phyloP scores from a whole-genome alignment of 1,284 basidiomycete species.

The Entoloma clypeatum region DNA sequence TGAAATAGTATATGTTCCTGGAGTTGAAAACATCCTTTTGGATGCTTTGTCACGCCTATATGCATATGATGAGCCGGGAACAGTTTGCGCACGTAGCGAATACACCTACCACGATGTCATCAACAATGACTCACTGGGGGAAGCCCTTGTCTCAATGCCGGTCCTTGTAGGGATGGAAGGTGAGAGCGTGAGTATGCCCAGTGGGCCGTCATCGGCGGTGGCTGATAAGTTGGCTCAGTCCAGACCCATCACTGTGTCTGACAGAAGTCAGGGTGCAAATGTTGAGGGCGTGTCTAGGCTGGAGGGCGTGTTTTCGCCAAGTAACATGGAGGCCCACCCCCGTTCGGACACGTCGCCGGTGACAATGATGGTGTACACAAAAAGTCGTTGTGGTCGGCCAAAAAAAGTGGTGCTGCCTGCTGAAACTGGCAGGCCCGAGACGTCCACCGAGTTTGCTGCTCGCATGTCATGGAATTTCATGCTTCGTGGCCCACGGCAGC shows the following conservation, averaged over 20 bases:
- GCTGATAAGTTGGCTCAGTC: not conserved
- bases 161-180: constrained; percentile 18
- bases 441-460: constrained; percentile 16
- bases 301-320: too few species aligned
- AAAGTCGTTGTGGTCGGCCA: not conserved
- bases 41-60: constrained; percentile 30
- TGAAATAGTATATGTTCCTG: constrained; percentile 27
- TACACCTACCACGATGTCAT: constrained; percentile 22
- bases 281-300: not conserved
- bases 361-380: not conserved
- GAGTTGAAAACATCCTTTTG: constrained; percentile 26
- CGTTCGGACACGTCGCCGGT: too few species aligned
- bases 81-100: constrained; percentile 17
- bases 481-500: constrained; percentile 7
- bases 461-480: constrained; percentile 4
- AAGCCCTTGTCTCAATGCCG: constrained; percentile 13
- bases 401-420: not conserved
- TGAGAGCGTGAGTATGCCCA: not conserved
- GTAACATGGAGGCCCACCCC: too few species aligned
- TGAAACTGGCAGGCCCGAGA: constrained; percentile 18
- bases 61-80: constrained; percentile 22
- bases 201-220: not conserved
- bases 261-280: too few species aligned
- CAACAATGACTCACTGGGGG: constrained; percentile 13
- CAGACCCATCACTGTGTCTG: not conserved